Evolutionary conservation across 805 yeast species (phyloP).

Genomic region (Helenozyma baotianmanensis): DNA sequence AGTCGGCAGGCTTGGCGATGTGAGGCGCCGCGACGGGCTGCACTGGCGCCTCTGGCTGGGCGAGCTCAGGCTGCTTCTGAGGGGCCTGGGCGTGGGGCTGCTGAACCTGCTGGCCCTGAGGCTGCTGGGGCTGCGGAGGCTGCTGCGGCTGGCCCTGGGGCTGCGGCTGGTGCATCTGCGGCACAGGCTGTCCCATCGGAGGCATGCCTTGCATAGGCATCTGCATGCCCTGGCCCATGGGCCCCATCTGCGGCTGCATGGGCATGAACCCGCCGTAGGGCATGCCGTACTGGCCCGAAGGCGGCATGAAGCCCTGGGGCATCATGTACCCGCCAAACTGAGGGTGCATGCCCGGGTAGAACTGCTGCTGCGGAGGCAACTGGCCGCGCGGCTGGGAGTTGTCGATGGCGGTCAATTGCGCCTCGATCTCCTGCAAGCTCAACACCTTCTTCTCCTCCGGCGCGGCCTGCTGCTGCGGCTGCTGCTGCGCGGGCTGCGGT

Average conservation of each 20-base stretch:
- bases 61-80: conserved; percentile 2
- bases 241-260: conserved; percentile 9
- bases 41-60: neutral
- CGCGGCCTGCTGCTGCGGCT: conserved; percentile 27
- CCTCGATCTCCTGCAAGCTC: conserved; percentile 82
- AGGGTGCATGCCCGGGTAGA: conserved; percentile 30
- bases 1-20: too few relatives aligned
- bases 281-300: conserved; percentile 31
- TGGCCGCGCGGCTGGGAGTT: conserved; percentile 21
- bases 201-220: conserved; percentile 21
- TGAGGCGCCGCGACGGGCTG: conserved; percentile 29
- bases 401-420: conserved; percentile 56
- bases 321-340: conserved; percentile 38
- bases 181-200: conserved; percentile 14
- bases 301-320: conserved; percentile 38
- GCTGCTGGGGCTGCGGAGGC: conserved; percentile 10
- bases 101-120: conserved; percentile 1
- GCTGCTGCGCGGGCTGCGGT: conserved; percentile 17
- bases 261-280: conserved; percentile 22
- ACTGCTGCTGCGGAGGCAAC: conserved; percentile 19
- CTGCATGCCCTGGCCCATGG: conserved; percentile 15
- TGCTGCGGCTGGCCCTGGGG: conserved; percentile 5
- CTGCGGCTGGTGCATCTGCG: conserved; percentile 9
- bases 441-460: conserved; percentile 43
- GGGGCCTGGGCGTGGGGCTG: neutral